A percentile compares a stretch with the other conserved stretches of the same genome.
Conservation (phyloP, 805 yeast genomes). For the Ogataea kodamae region DNA sequence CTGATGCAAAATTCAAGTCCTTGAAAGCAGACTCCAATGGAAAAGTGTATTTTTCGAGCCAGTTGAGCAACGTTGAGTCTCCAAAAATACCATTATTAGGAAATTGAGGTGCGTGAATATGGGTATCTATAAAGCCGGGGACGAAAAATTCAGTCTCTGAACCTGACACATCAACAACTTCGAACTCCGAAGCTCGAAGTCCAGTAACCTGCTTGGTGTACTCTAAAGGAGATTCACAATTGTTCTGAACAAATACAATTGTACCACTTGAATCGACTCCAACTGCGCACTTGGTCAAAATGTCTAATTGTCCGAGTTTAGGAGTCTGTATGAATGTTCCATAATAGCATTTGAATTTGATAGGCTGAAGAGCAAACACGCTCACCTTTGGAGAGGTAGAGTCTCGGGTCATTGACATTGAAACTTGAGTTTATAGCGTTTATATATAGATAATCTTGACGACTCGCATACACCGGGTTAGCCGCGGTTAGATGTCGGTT, state of each 20-base stretch:
- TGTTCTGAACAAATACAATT: slow-evolving; percentile 37
- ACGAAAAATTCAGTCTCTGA: slow-evolving; percentile 56
- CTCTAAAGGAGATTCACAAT: slow-evolving; percentile 16
- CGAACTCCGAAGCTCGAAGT: slow-evolving; percentile 23
- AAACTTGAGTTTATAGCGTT: too few species aligned
- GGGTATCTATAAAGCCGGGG: slow-evolving; percentile 83
- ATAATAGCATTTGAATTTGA: slow-evolving; percentile 43
- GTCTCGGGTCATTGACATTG: slow-evolving; percentile 6
- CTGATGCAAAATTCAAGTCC: slow-evolving; percentile 50
- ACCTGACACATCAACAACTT: slow-evolving; percentile 33
- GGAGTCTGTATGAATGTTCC: slow-evolving; percentile 81
- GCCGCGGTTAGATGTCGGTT: too few species aligned
- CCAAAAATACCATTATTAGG: slow-evolving; percentile 85
- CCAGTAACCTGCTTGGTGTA: slow-evolving; percentile 13
- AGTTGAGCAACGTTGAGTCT: slow-evolving; percentile 77
- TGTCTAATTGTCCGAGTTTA: slow-evolving; percentile 49
- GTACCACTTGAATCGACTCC: slow-evolving; percentile 61
- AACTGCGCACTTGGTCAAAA: slow-evolving; percentile 51
- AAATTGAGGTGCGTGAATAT: slow-evolving; percentile 81
- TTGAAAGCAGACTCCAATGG: slow-evolving; percentile 74
- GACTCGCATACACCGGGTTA: too few species aligned
- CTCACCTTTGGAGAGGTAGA: slow-evolving; percentile 14
- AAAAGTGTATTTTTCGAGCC: slow-evolving; percentile 87
- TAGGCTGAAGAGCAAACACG: slow-evolving; percentile 18
- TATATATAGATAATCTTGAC: too few species aligned